Conservation (phyloP, 139 green algal genomes). For the Coelastrella sp. region DNA sequence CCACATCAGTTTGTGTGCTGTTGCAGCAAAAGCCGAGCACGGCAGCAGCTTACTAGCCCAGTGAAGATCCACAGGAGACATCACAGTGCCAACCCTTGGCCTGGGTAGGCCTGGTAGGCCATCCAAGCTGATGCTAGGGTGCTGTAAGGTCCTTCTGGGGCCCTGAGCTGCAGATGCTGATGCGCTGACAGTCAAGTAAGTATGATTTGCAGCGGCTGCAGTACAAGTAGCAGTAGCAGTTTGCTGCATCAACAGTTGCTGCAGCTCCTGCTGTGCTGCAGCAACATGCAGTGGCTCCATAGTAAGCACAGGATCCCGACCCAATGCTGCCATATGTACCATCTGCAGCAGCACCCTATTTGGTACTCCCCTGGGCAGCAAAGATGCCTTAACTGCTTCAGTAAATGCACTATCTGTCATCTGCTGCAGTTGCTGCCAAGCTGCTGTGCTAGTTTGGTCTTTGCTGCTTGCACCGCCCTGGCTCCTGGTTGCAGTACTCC, state of each 20-base stretch:
- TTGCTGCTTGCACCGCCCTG: background rate
- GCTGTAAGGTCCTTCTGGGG: no score
- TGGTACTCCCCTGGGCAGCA: background rate
- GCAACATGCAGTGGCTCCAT: slow-evolving; percentile 7
- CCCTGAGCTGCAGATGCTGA: background rate
- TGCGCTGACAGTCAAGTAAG: background rate
- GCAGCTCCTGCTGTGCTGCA: slow-evolving; percentile 24
- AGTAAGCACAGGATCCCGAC: slow-evolving; percentile 1
- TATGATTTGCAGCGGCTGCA: background rate
- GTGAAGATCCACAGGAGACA: no score
- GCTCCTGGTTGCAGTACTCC: background rate
- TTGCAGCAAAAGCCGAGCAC: background rate
- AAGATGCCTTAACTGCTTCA: background rate
- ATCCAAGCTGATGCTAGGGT: no score
- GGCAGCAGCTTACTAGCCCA: no score
- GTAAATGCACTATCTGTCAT: background rate
- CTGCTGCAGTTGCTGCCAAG: background rate
- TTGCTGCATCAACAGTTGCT: slow-evolving; percentile 23
- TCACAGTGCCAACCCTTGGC: no score
- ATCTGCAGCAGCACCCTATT: background rate
- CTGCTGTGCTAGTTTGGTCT: background rate
- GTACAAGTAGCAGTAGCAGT: background rate
- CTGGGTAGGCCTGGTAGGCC: no score
- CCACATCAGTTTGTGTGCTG: slow-evolving; percentile 34
- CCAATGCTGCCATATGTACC: background rate